Percentiles rank a stretch among this genome's conserved stretches.
phyloP scores from a whole-genome alignment of 257 asterid genomes.

The Fraxinus cuspidata region DNA sequence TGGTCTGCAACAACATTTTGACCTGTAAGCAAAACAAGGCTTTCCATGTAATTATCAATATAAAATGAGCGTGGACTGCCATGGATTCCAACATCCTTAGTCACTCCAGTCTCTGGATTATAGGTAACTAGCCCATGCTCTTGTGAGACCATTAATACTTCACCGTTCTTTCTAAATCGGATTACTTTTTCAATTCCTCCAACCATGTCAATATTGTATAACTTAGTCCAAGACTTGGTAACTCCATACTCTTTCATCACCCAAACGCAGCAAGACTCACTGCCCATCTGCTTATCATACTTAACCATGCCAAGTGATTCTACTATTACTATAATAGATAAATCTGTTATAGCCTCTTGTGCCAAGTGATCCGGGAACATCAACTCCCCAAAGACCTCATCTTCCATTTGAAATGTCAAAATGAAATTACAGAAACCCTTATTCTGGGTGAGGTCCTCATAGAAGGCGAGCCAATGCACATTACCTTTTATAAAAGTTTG shows the following conservation, averaged over 20 bases:
- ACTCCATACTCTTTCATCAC: slow-evolving; percentile 57
- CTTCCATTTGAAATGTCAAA: slow-evolving; percentile 40
- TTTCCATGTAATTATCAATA: slow-evolving; percentile 41
- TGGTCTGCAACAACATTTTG: slow-evolving; percentile 3
- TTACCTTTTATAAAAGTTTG: slow-evolving; percentile 42
- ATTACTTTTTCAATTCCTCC: slow-evolving; percentile 40
- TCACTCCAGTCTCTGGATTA: slow-evolving; percentile 30
- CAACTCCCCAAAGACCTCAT: slow-evolving; percentile 52
- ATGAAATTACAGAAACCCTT: slow-evolving; percentile 29
- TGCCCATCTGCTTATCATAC: slow-evolving; percentile 19
- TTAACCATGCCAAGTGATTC: slow-evolving; percentile 43
- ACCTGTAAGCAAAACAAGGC: slow-evolving; percentile 44
- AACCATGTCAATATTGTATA: slow-evolving; percentile 37
- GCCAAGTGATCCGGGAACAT: slow-evolving; percentile 45
- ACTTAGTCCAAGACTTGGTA: slow-evolving; percentile 54
- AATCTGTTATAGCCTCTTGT: slow-evolving; percentile 12
- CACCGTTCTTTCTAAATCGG: slow-evolving; percentile 46
- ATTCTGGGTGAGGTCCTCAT: neutral
- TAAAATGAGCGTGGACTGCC: slow-evolving; percentile 50
- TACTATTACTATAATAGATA: slow-evolving; percentile 27
- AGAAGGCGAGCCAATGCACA: slow-evolving; percentile 57
- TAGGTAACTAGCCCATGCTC: slow-evolving; percentile 33
- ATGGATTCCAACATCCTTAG: slow-evolving; percentile 35
- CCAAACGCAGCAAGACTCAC: slow-evolving; percentile 49
- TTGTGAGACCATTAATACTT: slow-evolving; percentile 37